A percentile compares a stretch with the other conserved stretches of the same genome.
These are phyloP conservation scores for Globisporangium polare DNA, from an alignment of 352 stramenopile genomes.

Conservation along the genomic window DNA sequence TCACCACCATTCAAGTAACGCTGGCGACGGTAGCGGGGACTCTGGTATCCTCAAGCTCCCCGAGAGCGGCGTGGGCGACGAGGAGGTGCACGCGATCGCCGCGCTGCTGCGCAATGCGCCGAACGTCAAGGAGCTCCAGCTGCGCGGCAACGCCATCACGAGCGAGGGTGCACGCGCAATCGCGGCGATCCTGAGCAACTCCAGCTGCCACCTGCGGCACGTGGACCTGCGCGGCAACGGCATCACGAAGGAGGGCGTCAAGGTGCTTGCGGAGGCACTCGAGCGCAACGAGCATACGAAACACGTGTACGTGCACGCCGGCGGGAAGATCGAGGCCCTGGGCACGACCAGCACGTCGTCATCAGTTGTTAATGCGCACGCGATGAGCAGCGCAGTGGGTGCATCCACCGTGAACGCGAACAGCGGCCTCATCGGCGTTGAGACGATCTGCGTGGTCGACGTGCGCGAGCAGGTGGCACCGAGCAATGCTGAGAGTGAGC, in stretches of 20 bases:
- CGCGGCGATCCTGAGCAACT: conserved; percentile 86
- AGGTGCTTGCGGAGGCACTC: conserved; percentile 92
- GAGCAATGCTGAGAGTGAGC: conserved; percentile 12
- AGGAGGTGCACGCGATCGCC: conserved; percentile 94
- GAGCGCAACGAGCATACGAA: conserved; percentile 90
- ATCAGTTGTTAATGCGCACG: conserved; percentile 45
- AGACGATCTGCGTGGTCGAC: conserved; percentile 94
- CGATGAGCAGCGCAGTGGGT: conserved; percentile 31
- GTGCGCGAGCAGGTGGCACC: conserved; percentile 78
- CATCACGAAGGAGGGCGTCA: conserved; percentile 90
- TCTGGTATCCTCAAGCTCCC: conserved; percentile 66
- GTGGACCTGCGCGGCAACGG: conserved; percentile 92
- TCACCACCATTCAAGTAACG: conserved; percentile 9
- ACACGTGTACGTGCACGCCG: conserved; percentile 96
- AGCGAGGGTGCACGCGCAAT: conserved; percentile 92
- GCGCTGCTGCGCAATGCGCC: conserved; percentile 87
- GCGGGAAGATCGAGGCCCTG: conserved; percentile 93
- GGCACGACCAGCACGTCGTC: conserved; percentile 55
- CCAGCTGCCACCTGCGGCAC: conserved; percentile 60
- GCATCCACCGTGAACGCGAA: conserved; percentile 13
- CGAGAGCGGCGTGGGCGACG: conserved; percentile 91
- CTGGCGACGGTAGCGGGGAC: conserved; percentile 15
- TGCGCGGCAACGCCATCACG: conserved; percentile 89
- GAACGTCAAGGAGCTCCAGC: conserved; percentile 92
- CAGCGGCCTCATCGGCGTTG: conserved; percentile 76